phyloP scores from a whole-genome alignment of 2,329 filamentous ascomycete species.

The Simplicillium sp. region DNA sequence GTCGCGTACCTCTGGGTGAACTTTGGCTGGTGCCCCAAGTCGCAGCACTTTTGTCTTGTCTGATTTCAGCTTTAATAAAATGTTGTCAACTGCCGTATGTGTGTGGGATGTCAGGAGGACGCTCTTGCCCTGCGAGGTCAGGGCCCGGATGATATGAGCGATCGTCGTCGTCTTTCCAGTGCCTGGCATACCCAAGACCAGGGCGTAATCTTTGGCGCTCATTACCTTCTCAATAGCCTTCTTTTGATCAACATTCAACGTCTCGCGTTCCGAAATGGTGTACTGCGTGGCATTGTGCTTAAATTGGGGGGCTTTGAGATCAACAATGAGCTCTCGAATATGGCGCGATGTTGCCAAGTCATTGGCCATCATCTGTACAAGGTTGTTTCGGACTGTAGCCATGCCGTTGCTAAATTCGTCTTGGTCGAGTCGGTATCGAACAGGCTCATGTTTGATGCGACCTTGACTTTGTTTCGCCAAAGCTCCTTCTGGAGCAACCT shows the following conservation, averaged over 20 bases:
- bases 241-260: conserved; percentile 79
- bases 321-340: conserved; percentile 72
- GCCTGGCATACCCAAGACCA: conserved; percentile 97
- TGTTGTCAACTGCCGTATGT: conserved; percentile 96
- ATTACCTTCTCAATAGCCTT: conserved; percentile 89
- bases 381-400: conserved; percentile 87
- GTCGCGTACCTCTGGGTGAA: conserved; percentile 77
- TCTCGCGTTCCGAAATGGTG: conserved; percentile 49
- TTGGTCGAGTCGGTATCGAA: conserved; percentile 83
- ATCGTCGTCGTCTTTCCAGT: conserved; percentile 98
- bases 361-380: conserved; percentile 85
- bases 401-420: conserved; percentile 98
- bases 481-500: conserved; percentile 52
- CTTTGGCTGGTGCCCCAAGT: conserved; percentile 75
- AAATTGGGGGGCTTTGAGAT: conserved; percentile 65
- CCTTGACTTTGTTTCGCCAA: conserved; percentile 40
- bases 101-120: conserved; percentile 93
- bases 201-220: conserved; percentile 86
- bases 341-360: conserved; percentile 60
- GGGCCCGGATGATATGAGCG: conserved; percentile 86
- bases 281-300: conserved; percentile 56
- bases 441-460: conserved; percentile 41
- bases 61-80: conserved; percentile 78
- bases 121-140: conserved; percentile 83
- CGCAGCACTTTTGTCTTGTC: conserved; percentile 72